These are phyloP conservation scores for Kalmusia sp. DNA, from an alignment of 2,329 filamentous ascomycete species.

Conservation along the genomic window DNA sequence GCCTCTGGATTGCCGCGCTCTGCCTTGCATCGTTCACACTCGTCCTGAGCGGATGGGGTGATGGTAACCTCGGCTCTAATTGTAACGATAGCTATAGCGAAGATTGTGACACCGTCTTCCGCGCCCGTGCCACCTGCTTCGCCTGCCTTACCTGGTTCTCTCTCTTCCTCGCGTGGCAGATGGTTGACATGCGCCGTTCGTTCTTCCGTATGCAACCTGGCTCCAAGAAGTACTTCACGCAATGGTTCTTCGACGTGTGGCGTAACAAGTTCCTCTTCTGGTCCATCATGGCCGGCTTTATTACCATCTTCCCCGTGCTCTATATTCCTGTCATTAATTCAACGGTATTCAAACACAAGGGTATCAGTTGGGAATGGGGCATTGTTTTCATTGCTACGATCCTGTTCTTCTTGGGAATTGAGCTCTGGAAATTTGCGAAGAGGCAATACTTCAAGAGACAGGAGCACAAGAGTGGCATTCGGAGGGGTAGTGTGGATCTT, in stretches of 20 bases:
- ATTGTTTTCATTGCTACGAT: slow-evolving; percentile 68
- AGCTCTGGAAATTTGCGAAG: slow-evolving; percentile 73
- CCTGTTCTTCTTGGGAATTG: slow-evolving; percentile 69
- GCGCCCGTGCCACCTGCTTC: slow-evolving; percentile 74
- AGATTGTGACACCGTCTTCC: slow-evolving; percentile 44
- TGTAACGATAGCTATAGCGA: slow-evolving; percentile 45
- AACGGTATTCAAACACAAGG: slow-evolving; percentile 69
- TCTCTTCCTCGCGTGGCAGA: slow-evolving; percentile 80
- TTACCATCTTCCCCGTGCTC: slow-evolving; percentile 55
- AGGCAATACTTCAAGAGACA: slow-evolving; percentile 50
- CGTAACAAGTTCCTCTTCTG: slow-evolving; percentile 70
- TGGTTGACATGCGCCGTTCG: slow-evolving; percentile 73
- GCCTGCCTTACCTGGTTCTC: slow-evolving; percentile 79
- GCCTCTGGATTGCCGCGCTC: slow-evolving; percentile 44
- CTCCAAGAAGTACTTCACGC: slow-evolving; percentile 60
- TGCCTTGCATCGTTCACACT: slow-evolving; percentile 45
- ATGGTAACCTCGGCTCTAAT: slow-evolving; percentile 40
- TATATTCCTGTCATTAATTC: slow-evolving; percentile 75
- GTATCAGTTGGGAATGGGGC: slow-evolving; percentile 74
- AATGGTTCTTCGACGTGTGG: slow-evolving; percentile 74
- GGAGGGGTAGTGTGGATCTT: slow-evolving; percentile 38
- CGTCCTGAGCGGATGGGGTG: slow-evolving; percentile 43
- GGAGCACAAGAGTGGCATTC: slow-evolving; percentile 21
- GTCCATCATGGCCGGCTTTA: slow-evolving; percentile 52
- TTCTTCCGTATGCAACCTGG: slow-evolving; percentile 78